phyloP scores from a whole-genome alignment of 306 rosid species.

The Lotus japonicus region DNA sequence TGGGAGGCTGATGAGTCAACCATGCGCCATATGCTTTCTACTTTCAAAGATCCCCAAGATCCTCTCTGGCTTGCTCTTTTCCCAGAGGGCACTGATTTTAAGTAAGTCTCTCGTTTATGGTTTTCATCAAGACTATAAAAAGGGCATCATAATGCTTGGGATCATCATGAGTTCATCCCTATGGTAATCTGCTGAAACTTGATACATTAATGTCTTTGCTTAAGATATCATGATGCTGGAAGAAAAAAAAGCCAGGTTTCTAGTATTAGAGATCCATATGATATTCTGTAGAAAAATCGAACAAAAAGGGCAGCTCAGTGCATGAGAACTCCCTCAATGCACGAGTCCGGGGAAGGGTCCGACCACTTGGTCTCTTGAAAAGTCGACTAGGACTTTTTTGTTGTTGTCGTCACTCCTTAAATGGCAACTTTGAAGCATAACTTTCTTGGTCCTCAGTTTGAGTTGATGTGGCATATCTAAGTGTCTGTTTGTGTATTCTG shows the following conservation, averaged over 20 bases:
- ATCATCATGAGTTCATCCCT: neutral
- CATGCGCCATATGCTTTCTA: conserved; percentile 64
- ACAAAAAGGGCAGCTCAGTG: no score
- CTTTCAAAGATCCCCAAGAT: conserved; percentile 56
- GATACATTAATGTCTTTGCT: neutral
- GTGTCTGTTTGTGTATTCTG: neutral
- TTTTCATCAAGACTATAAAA: no score
- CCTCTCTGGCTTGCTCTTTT: conserved; percentile 86
- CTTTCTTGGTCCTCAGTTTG: neutral
- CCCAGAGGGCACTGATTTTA: conserved; percentile 88
- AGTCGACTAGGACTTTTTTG: neutral
- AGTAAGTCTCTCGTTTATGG: conserved; percentile 38
- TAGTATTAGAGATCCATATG: neutral
- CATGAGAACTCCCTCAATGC: no score
- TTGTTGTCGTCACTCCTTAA: neutral
- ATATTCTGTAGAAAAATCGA: no score
- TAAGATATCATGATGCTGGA: neutral
- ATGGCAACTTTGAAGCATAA: neutral
- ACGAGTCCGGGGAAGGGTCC: no score
- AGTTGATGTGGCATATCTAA: conserved; percentile 9
- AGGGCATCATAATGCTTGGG: no score
- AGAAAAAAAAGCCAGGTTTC: neutral
- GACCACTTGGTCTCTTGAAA: conserved; percentile 4
- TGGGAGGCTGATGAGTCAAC: conserved; percentile 63
- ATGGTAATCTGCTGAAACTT: neutral